Conservation (phyloP, 345 rosid species). For the Murraya paniculata region DNA sequence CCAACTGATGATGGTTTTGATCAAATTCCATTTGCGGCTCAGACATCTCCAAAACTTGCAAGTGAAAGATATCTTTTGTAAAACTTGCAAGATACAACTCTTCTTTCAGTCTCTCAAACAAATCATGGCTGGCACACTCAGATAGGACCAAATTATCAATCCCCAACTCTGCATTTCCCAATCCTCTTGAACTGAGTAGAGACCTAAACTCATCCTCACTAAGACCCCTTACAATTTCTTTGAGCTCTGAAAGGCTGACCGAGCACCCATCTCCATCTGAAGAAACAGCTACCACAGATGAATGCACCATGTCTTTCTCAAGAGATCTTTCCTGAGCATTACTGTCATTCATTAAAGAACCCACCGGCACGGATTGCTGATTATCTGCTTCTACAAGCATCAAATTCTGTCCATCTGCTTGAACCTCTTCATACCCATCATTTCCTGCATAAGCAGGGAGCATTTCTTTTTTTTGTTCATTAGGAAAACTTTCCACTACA, state of each 20-base stretch:
- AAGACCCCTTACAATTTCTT: slow-evolving; percentile 46
- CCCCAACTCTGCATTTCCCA: slow-evolving; percentile 26
- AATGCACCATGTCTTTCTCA: slow-evolving; percentile 20
- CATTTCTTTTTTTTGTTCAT: slow-evolving; percentile 26
- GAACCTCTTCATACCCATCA: slow-evolving; percentile 19
- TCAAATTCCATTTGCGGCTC: slow-evolving; percentile 43
- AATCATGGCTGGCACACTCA: slow-evolving; percentile 18
- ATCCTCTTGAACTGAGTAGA: slow-evolving; percentile 47
- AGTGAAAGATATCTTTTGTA: slow-evolving; percentile 48
- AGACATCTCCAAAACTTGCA: slow-evolving; percentile 65
- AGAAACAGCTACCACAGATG: slow-evolving; percentile 24
- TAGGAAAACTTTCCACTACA: slow-evolving; percentile 16
- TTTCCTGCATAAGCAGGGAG: slow-evolving; percentile 14
- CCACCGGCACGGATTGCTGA: slow-evolving; percentile 36
- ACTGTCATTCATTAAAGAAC: slow-evolving; percentile 30
- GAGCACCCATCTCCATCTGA: slow-evolving; percentile 27
- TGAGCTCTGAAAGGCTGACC: slow-evolving; percentile 43
- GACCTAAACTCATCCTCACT: slow-evolving; percentile 50
- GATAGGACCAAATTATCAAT: slow-evolving; percentile 12
- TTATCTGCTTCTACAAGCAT: slow-evolving; percentile 26
- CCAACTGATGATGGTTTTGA: slow-evolving; percentile 34
- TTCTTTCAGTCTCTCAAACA: slow-evolving; percentile 53
- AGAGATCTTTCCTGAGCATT: slow-evolving; percentile 36
- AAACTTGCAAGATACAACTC: slow-evolving; percentile 51
- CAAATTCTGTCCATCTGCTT: slow-evolving; percentile 24